Evolutionary conservation across 768 basidiomycete species (phyloP).

Genomic region (Calocybe gangraenosa): DNA sequence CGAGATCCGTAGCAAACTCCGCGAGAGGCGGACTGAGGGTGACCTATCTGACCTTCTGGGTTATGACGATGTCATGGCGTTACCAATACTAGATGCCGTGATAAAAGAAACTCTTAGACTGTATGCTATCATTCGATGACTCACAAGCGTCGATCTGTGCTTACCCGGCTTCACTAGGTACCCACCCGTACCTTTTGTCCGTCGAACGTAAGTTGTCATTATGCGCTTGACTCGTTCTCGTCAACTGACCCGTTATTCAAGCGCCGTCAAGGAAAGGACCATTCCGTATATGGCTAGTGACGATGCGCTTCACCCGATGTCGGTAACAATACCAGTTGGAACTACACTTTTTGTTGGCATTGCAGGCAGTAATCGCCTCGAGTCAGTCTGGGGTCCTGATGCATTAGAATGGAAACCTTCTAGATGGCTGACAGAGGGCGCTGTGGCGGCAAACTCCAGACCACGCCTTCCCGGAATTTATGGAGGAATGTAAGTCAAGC

Average conservation of each 20-base stretch:
- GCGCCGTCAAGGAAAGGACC: conserved; percentile 37
- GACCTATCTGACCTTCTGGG: conserved; percentile 18
- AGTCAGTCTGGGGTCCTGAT: conserved; percentile 46
- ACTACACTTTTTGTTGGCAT: conserved; percentile 48
- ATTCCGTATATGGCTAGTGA: conserved; percentile 31
- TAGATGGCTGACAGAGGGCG: conserved; percentile 37
- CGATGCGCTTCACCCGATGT: conserved; percentile 22
- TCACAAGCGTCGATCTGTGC: conserved; percentile 1
- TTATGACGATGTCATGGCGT: conserved; percentile 32
- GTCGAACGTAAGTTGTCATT: conserved; percentile 33
- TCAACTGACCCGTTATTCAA: conserved; percentile 14
- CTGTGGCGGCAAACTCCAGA: conserved; percentile 6
- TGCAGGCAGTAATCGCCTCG: conserved; percentile 41
- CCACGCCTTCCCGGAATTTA: conserved; percentile 46
- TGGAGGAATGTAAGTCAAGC: conserved; percentile 43
- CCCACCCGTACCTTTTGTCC: conserved; percentile 43
- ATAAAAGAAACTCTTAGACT: conserved; percentile 44
- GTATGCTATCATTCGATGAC: conserved; percentile 20
- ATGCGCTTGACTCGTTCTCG: not conserved
- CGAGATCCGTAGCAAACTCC: conserved; percentile 29
- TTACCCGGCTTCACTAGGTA: conserved; percentile 23
- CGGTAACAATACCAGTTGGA: conserved; percentile 39
- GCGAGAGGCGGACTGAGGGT: conserved; percentile 12
- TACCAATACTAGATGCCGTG: conserved; percentile 42
- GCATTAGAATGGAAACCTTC: conserved; percentile 51